A percentile compares a stretch with the other conserved stretches of the same genome.
phyloP scores from a whole-genome alignment of 2,329 filamentous ascomycete species.

The Camillea tinctor region DNA sequence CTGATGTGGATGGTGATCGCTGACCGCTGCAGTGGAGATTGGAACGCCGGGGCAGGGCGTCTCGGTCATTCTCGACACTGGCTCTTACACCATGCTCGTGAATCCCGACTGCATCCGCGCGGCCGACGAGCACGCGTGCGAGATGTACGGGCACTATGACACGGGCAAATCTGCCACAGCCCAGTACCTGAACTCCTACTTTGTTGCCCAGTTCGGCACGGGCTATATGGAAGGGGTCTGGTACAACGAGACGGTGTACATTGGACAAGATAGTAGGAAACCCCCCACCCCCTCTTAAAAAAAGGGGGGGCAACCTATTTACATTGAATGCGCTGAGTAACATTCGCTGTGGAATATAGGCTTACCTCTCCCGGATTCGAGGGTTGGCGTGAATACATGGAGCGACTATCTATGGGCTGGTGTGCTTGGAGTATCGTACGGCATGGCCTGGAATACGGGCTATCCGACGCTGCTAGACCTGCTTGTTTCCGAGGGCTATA shows the following conservation, averaged over 20 bases:
- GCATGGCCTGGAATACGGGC: conserved; percentile 33
- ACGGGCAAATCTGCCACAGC: conserved; percentile 33
- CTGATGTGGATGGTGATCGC: not conserved
- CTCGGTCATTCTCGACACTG: conserved; percentile 38
- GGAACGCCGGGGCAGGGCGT: conserved; percentile 37
- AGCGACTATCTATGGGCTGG: conserved; percentile 38
- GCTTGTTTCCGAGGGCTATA: conserved; percentile 33
- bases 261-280: conserved; percentile 28
- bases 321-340: not conserved
- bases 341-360: conserved; percentile 15
- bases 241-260: conserved; percentile 33
- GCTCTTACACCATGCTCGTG: conserved; percentile 38
- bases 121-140: conserved; percentile 31
- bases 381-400: conserved; percentile 37
- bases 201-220: conserved; percentile 33
- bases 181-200: conserved; percentile 25
- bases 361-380: conserved; percentile 31
- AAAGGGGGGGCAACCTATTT: not conserved
- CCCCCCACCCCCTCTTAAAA: not conserved
- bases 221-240: conserved; percentile 34
- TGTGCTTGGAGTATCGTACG: conserved; percentile 38
- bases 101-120: conserved; percentile 36
- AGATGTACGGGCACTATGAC: conserved; percentile 34
- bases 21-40: conserved; percentile 32
- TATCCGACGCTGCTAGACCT: conserved; percentile 36